Percentiles rank a stretch among this genome's conserved stretches.
These are phyloP conservation scores for Hymenoscyphus repandus DNA, from an alignment of 2,329 filamentous ascomycete genomes.

Conservation along the genomic window DNA sequence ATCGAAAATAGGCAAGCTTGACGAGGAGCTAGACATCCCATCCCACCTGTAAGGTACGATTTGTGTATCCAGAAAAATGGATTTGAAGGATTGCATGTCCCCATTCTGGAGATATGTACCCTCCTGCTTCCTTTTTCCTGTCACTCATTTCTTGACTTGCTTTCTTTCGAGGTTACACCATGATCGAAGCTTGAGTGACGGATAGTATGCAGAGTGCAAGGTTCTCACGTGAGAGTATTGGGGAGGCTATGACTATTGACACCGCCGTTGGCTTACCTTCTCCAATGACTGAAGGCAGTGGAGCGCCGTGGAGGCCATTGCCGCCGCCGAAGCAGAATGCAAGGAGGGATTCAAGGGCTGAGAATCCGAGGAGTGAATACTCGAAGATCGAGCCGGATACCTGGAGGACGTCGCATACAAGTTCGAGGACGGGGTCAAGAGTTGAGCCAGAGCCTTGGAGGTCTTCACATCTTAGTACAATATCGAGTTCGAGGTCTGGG, in stretches of 20 bases:
- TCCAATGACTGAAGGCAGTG: neutral
- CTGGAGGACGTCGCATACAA: neutral
- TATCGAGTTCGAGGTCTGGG: neutral
- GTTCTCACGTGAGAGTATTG: conserved; percentile 2
- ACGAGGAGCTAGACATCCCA: neutral
- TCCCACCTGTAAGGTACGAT: neutral
- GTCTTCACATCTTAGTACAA: neutral
- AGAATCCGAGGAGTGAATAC: neutral
- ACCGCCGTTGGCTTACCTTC: neutral
- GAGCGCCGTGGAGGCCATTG: neutral
- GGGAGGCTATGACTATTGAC: conserved; percentile 5
- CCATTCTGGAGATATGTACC: no score
- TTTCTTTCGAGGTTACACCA: neutral
- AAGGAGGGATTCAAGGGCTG: neutral
- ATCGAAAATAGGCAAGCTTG: neutral
- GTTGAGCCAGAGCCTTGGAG: neutral
- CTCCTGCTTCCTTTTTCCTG: no score
- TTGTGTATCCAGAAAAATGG: neutral
- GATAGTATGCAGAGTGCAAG: neutral
- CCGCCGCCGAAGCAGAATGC: neutral
- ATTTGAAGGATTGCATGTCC: no score
- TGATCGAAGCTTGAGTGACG: neutral
- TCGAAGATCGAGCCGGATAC: neutral
- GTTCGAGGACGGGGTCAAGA: neutral
- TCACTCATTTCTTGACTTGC: neutral